These are phyloP conservation scores for Geotrichum europaeum DNA, from an alignment of 1,139 yeast species.

Conservation along the genomic window DNA sequence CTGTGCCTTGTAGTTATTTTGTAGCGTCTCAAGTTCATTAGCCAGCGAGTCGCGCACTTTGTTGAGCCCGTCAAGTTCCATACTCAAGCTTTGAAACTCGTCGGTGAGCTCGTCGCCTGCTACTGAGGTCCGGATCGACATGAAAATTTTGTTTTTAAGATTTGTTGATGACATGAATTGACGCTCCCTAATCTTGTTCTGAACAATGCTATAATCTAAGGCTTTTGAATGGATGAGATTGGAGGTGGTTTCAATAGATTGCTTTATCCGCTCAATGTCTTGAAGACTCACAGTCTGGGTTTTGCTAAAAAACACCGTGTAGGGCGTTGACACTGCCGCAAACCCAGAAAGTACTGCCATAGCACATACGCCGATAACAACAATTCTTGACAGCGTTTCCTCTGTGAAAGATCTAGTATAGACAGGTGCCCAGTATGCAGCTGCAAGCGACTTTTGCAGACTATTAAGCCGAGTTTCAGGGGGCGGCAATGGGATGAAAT, in stretches of 20 bases:
- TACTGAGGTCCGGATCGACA: slow-evolving; percentile 21
- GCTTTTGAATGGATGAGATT: slow-evolving; percentile 31
- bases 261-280: slow-evolving; percentile 34
- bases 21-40: slow-evolving; percentile 30
- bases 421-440: slow-evolving; percentile 19
- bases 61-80: slow-evolving; percentile 64
- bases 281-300: slow-evolving; percentile 29
- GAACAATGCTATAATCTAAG: not conserved
- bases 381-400: slow-evolving; percentile 49
- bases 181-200: slow-evolving; percentile 20
- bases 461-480: slow-evolving; percentile 6
- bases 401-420: slow-evolving; percentile 32
- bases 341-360: slow-evolving; percentile 70
- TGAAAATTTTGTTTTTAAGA: slow-evolving; percentile 28
- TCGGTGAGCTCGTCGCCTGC: slow-evolving; percentile 42
- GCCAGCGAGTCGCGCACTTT: slow-evolving; percentile 37
- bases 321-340: slow-evolving; percentile 68
- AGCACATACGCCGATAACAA: slow-evolving; percentile 64
- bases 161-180: slow-evolving; percentile 26
- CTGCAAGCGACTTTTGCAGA: not conserved
- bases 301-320: slow-evolving; percentile 35
- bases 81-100: slow-evolving; percentile 57
- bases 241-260: slow-evolving; percentile 35
- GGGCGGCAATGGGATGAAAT: slow-evolving; percentile 32
- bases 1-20: slow-evolving; percentile 28